Percentiles rank a stretch among this genome's conserved stretches.
These are phyloP conservation scores for Sedum album DNA, from an alignment of 164 flowering plant species.

Conservation along the genomic window DNA sequence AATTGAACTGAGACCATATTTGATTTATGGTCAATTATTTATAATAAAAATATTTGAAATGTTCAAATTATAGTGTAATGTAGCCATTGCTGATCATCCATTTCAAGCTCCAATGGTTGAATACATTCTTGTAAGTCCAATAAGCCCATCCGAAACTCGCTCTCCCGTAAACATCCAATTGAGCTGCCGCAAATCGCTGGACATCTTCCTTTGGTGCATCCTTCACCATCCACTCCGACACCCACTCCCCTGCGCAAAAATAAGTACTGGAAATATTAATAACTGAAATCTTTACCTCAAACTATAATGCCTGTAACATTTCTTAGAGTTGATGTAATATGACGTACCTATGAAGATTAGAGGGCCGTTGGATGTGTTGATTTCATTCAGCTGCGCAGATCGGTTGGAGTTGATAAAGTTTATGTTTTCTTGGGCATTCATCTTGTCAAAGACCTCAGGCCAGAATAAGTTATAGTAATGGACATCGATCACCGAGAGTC, in stretches of 20 bases:
- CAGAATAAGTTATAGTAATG: slow-evolving; percentile 54
- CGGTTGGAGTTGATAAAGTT: slow-evolving; percentile 42
- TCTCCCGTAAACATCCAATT: slow-evolving; percentile 43
- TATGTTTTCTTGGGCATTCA: slow-evolving; percentile 51
- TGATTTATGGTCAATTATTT: too few species aligned
- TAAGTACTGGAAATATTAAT: not conserved
- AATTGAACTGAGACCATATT: too few species aligned
- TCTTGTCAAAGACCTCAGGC: slow-evolving; percentile 14
- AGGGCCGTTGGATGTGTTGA: slow-evolving; percentile 51
- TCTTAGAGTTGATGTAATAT: not conserved
- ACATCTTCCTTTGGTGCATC: slow-evolving; percentile 48
- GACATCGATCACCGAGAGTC: slow-evolving; percentile 43
- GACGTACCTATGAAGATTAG: slow-evolving; percentile 49
- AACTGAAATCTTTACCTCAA: not conserved
- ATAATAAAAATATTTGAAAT: too few species aligned
- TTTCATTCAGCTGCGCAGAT: slow-evolving; percentile 20
- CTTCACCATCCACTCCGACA: slow-evolving; percentile 50
- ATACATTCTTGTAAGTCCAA: slow-evolving; percentile 51
- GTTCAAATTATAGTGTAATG: slow-evolving; percentile 26
- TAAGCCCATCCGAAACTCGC: slow-evolving; percentile 78
- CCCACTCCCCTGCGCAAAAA: slow-evolving; percentile 59
- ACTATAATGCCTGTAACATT: not conserved
- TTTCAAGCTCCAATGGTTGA: slow-evolving; percentile 52
- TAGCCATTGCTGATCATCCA: slow-evolving; percentile 67
- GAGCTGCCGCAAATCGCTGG: slow-evolving; percentile 46